Evolutionary conservation across 2,329 filamentous ascomycete genomes (phyloP).

Genomic region (Cadophora malorum): DNA sequence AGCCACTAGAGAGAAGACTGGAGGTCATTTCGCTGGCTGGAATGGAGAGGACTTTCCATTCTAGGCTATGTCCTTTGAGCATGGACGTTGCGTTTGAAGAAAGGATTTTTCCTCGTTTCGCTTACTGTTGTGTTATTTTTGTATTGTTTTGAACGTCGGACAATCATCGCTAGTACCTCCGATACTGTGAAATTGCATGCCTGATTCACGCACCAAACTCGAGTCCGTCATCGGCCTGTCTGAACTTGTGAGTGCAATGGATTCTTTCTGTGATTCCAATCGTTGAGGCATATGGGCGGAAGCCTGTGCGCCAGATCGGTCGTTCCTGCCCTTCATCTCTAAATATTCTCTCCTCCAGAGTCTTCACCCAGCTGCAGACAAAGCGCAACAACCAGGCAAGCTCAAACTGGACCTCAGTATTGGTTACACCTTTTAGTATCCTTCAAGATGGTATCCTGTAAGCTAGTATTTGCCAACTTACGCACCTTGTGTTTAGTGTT

Average conservation of each 20-base stretch:
- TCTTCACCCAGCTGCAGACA: neutral
- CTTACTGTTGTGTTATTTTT: neutral
- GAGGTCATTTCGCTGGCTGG: slow-evolving; percentile 19
- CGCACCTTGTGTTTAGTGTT: neutral
- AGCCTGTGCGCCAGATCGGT: neutral
- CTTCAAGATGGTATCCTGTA: neutral
- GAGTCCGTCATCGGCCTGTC: neutral
- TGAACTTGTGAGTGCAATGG: neutral
- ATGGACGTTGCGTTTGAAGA: neutral
- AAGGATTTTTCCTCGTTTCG: neutral
- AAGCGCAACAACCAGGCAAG: neutral
- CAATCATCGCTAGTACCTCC: neutral
- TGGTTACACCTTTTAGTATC: no score
- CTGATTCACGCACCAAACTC: neutral
- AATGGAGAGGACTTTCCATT: slow-evolving; percentile 14
- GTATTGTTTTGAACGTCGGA: neutral
- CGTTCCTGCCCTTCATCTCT: neutral
- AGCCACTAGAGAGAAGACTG: slow-evolving; percentile 22
- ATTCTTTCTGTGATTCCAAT: neutral
- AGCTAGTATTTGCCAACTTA: neutral
- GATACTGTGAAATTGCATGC: neutral
- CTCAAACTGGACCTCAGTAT: neutral
- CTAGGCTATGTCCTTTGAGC: neutral
- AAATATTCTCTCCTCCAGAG: neutral
- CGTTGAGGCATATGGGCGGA: neutral